Evolutionary conservation across 2,329 filamentous ascomycete genomes (phyloP).

Genomic region (Penicillium nordicum): DNA sequence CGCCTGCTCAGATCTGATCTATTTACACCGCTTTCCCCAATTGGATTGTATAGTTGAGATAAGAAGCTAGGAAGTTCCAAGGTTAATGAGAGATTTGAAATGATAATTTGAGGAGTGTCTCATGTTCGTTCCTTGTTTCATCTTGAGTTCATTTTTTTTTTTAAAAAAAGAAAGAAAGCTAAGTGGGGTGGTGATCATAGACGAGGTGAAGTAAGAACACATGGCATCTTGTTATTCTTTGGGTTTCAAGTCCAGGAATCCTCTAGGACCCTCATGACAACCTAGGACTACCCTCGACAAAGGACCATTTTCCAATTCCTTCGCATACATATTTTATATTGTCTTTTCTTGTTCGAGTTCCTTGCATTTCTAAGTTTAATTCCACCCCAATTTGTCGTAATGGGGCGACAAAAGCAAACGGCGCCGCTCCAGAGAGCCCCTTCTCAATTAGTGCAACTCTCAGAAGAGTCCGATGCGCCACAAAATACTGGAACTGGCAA

Average conservation of each 20-base stretch:
- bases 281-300: not conserved
- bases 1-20: slow-evolving; percentile 2
- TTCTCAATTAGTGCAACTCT: slow-evolving; percentile 58
- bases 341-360: not conserved
- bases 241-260: slow-evolving; percentile 1
- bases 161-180: slow-evolving; percentile 2
- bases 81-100: not conserved
- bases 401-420: slow-evolving; percentile 71
- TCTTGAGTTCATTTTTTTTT: slow-evolving; percentile 5
- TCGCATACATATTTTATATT: not conserved
- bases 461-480: slow-evolving; percentile 31
- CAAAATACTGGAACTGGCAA: slow-evolving; percentile 33
- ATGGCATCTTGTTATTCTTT: slow-evolving; percentile 33
- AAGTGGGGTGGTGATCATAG: slow-evolving; percentile 21
- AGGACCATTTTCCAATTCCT: not conserved
- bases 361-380: not conserved
- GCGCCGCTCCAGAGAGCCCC: slow-evolving; percentile 62
- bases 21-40: slow-evolving; percentile 12
- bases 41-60: not conserved
- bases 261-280: not conserved
- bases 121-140: not conserved
- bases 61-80: not conserved
- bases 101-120: not conserved
- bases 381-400: slow-evolving; percentile 31
- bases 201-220: slow-evolving; percentile 33